Percentiles rank a stretch among this genome's conserved stretches.
Conservation (phyloP, 805 yeast genomes). For the Nakazawaea peltata region DNA sequence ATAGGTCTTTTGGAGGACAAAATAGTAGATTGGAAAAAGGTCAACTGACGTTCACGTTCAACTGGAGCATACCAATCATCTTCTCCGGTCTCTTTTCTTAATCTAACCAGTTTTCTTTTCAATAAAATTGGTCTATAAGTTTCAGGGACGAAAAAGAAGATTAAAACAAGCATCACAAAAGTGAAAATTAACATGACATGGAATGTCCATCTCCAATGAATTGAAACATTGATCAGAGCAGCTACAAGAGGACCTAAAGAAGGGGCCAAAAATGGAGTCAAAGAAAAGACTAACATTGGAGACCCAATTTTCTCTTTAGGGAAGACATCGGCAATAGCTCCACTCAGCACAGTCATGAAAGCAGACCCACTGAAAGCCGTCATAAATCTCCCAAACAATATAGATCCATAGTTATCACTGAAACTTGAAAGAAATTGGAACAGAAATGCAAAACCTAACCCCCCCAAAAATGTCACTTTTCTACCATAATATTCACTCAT, state of each 20-base stretch:
- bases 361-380: slow-evolving; percentile 72
- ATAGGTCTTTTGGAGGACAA: slow-evolving; percentile 46
- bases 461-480: slow-evolving; percentile 39
- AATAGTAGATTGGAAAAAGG: slow-evolving; percentile 29
- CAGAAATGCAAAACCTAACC: slow-evolving; percentile 34
- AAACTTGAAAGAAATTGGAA: slow-evolving; percentile 52
- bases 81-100: slow-evolving; percentile 36
- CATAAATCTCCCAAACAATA: slow-evolving; percentile 56
- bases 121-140: slow-evolving; percentile 48
- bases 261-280: slow-evolving; percentile 65
- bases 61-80: slow-evolving; percentile 29
- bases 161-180: slow-evolving; percentile 15
- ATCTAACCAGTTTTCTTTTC: slow-evolving; percentile 39
- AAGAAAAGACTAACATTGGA: slow-evolving; percentile 61
- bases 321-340: slow-evolving; percentile 67
- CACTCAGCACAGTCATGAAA: slow-evolving; percentile 71
- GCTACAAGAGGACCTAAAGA: slow-evolving; percentile 58
- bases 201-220: slow-evolving; percentile 66
- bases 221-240: slow-evolving; percentile 51
- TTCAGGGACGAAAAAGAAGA: slow-evolving; percentile 20
- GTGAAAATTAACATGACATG: slow-evolving; percentile 55
- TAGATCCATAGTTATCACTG: slow-evolving; percentile 50
- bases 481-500: slow-evolving; percentile 52
- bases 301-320: slow-evolving; percentile 50
- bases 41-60: slow-evolving; percentile 26